phyloP scores from a whole-genome alignment of 1,139 yeast species.

The Pneumocystis wakefieldiae region DNA sequence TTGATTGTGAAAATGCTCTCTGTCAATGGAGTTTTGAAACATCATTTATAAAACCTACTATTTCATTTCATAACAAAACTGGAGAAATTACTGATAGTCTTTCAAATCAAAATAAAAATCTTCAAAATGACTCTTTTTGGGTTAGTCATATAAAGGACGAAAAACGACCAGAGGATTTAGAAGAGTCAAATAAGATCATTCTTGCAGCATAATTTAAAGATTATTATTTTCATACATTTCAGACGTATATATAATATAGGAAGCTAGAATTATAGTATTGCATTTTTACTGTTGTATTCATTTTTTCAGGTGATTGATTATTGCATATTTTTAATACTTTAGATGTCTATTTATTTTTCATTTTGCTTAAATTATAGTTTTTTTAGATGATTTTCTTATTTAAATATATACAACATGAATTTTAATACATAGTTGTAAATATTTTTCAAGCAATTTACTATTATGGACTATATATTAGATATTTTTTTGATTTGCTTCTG shows the following conservation, averaged over 20 bases:
- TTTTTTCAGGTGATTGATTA: not conserved
- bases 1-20: conserved; percentile 91
- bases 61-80: conserved; percentile 29
- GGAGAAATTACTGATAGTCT: not conserved
- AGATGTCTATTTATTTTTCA: not conserved
- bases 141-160: not conserved
- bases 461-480: not conserved
- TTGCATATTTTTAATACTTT: not conserved
- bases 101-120: not conserved
- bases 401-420: not conserved
- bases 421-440: not conserved
- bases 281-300: not conserved
- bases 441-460: not conserved
- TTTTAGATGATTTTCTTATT: not conserved
- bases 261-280: not conserved
- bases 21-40: conserved; percentile 94
- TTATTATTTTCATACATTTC: not conserved
- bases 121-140: not conserved
- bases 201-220: not conserved
- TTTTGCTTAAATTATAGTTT: not conserved
- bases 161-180: not conserved
- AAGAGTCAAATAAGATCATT: not conserved
- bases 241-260: not conserved
- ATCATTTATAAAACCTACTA: conserved; percentile 88
- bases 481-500: not conserved